Conservation (phyloP, 768 basidiomycete species). For the Collybiopsis luxurians region DNA sequence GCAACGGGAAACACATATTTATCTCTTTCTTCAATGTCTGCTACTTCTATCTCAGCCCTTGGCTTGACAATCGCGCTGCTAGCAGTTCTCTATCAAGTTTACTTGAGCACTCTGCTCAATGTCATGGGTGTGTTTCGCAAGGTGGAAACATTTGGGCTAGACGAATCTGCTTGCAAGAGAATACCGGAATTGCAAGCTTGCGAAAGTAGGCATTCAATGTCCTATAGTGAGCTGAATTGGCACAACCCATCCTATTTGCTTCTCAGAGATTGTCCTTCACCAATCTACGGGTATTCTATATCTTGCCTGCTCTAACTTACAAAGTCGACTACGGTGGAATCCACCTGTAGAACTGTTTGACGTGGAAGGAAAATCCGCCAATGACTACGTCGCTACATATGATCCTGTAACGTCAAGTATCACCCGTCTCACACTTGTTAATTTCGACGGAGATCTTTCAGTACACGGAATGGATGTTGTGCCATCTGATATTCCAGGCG, state of each 20-base stretch:
- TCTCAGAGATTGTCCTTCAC: slow-evolving; percentile 56
- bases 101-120: slow-evolving; percentile 42
- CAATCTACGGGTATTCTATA: slow-evolving; percentile 55
- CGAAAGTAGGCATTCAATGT: slow-evolving; percentile 50
- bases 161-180: slow-evolving; percentile 35
- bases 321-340: slow-evolving; percentile 48
- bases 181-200: slow-evolving; percentile 61
- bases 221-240: neutral
- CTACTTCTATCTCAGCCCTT: no score
- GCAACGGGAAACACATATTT: no score
- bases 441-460: slow-evolving; percentile 39
- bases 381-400: slow-evolving; percentile 62
- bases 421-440: slow-evolving; percentile 41
- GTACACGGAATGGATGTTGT: slow-evolving; percentile 73
- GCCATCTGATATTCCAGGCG: slow-evolving; percentile 43
- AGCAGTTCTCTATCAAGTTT: slow-evolving; percentile 45
- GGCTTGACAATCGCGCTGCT: slow-evolving; percentile 28
- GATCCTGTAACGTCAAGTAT: slow-evolving; percentile 43
- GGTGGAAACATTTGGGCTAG: slow-evolving; percentile 44
- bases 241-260: slow-evolving; percentile 18
- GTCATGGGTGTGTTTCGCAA: slow-evolving; percentile 42
- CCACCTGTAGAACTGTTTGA: slow-evolving; percentile 39
- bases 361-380: slow-evolving; percentile 32
- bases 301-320: slow-evolving; percentile 58
- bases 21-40: no score